Conservation (phyloP, 352 stramenopile genomes). For the Pythium phragmiticola region DNA sequence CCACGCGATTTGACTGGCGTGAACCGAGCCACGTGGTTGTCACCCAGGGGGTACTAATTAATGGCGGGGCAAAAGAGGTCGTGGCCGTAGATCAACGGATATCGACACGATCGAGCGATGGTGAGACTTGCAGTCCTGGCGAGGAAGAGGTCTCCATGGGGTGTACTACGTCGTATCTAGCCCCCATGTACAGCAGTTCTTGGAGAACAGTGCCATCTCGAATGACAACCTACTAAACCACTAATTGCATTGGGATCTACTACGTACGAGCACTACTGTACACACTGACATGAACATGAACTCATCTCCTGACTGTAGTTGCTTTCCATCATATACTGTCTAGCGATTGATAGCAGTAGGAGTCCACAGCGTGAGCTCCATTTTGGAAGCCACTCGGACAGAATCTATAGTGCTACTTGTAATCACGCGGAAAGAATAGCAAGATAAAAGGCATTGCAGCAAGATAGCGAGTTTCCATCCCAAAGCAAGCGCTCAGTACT, state of each 20-base stretch:
- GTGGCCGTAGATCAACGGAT: too few species aligned
- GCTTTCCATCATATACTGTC: conserved; percentile 86
- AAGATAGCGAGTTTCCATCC: too few species aligned
- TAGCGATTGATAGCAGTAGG: conserved; percentile 80
- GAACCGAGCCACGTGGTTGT: conserved; percentile 2
- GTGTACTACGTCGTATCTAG: too few species aligned
- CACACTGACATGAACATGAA: neutral
- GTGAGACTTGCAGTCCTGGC: too few species aligned
- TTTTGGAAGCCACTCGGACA: conserved; percentile 34
- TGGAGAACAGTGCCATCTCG: too few species aligned
- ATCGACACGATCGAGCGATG: too few species aligned
- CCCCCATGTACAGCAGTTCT: too few species aligned
- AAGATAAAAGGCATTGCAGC: neutral
- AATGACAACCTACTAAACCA: too few species aligned
- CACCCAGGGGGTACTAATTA: conserved; percentile 12
- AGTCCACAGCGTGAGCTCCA: conserved; percentile 44
- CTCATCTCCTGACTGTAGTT: neutral
- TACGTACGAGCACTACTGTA: neutral
- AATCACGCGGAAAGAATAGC: conserved; percentile 47
- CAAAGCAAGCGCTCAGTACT: too few species aligned
- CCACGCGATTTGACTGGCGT: conserved; percentile 27
- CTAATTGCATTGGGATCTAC: too few species aligned
- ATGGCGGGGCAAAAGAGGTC: too few species aligned
- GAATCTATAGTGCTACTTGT: conserved; percentile 32
- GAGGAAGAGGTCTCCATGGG: too few species aligned